Evolutionary conservation across 2,329 filamentous ascomycete species (phyloP).

Genomic region (Pseudocercospora vitis): DNA sequence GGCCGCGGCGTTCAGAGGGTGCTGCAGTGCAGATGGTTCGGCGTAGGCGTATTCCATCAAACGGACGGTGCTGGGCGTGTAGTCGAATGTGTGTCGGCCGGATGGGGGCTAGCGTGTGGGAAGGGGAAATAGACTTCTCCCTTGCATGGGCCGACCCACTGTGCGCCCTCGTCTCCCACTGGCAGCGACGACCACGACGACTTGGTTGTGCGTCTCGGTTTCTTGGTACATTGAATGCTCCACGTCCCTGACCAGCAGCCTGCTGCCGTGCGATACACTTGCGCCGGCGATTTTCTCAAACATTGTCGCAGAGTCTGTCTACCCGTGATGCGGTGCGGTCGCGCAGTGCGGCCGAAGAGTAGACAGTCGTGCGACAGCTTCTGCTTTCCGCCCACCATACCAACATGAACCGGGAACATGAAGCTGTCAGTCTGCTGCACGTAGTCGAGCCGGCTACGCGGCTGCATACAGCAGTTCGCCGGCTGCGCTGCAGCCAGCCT

Average conservation of each 20-base stretch:
- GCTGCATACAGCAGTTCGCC: slow-evolving; percentile 25
- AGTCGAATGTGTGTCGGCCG: not conserved
- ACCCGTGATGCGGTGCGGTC: not conserved
- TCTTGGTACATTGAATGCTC: slow-evolving; percentile 3
- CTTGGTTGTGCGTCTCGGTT: not conserved
- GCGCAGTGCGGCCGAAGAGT: not conserved
- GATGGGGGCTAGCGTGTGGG: not conserved
- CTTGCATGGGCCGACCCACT: not conserved
- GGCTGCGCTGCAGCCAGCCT: slow-evolving; percentile 16
- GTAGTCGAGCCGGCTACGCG: slow-evolving; percentile 19
- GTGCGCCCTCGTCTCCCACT: not conserved
- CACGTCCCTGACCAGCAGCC: slow-evolving; percentile 5
- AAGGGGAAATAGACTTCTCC: not conserved
- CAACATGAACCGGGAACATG: not conserved
- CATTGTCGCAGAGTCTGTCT: slow-evolving; percentile 17
- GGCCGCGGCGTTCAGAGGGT: slow-evolving; percentile 15
- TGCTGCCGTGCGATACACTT: not conserved
- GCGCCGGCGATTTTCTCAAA: slow-evolving; percentile 14
- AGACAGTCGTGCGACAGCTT: slow-evolving; percentile 3
- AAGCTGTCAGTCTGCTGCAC: slow-evolving; percentile 14
- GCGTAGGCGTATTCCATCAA: slow-evolving; percentile 14
- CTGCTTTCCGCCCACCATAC: not conserved
- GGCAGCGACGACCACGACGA: not conserved
- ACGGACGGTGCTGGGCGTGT: not conserved
- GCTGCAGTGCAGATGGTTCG: slow-evolving; percentile 13